Percentiles rank a stretch among this genome's conserved stretches.
Conservation (phyloP, 1,284 basidiomycete species). For the Sanghuangporus weigelae region DNA sequence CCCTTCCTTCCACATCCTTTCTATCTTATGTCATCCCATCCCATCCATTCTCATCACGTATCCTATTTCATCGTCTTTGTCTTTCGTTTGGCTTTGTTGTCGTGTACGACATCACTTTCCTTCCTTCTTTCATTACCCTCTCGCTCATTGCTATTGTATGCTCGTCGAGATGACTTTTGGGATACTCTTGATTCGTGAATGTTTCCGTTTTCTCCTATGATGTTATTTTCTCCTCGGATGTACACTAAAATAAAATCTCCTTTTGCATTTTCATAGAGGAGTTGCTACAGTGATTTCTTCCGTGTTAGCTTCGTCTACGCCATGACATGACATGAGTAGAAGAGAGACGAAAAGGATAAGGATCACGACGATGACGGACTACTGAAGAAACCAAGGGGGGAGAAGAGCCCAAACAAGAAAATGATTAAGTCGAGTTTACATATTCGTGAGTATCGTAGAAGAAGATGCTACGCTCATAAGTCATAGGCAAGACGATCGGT, state of each 20-base stretch:
- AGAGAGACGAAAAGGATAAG: neutral
- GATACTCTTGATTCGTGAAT: no score
- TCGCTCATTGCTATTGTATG: no score
- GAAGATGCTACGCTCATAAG: neutral
- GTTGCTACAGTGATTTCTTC: neutral
- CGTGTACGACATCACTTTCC: slow-evolving; percentile 8
- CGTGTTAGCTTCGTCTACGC: neutral
- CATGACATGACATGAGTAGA: neutral
- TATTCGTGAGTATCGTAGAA: neutral
- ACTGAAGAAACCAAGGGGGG: neutral
- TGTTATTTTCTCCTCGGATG: neutral
- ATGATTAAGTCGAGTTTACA: neutral
- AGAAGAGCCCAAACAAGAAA: neutral
- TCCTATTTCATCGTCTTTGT: no score
- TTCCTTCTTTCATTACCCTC: neutral
- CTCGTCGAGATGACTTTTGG: no score
- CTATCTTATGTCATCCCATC: neutral
- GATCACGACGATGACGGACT: neutral
- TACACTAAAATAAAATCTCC: neutral
- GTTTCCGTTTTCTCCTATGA: no score
- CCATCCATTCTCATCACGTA: neutral
- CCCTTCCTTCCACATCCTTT: neutral
- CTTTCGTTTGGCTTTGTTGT: no score
- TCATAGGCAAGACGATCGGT: neutral
- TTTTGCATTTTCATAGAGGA: neutral